Percentiles rank a stretch among this genome's conserved stretches.
These are phyloP conservation scores for Eustoma russellianum DNA, from an alignment of 257 asterid species.

Conservation along the genomic window DNA sequence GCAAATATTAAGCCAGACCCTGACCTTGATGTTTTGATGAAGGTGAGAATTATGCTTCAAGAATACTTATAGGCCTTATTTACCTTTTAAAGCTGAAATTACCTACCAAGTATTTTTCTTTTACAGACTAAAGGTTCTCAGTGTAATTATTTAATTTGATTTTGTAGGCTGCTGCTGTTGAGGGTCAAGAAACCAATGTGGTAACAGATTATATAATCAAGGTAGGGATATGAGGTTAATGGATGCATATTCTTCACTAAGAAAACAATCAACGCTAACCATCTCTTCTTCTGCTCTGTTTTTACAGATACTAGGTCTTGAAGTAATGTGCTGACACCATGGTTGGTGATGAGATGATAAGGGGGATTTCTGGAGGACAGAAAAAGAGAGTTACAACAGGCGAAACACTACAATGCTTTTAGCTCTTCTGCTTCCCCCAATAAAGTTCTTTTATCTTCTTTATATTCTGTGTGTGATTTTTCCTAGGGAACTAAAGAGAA, in stretches of 20 bases:
- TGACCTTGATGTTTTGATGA: constrained; percentile 43
- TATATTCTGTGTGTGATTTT: no score
- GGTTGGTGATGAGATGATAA: constrained; percentile 88
- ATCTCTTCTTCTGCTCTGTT: background rate
- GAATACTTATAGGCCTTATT: no score
- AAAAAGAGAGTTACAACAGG: constrained; percentile 83
- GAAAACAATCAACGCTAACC: background rate
- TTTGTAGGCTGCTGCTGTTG: constrained; percentile 1
- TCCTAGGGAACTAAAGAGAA: no score
- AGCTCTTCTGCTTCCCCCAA: background rate
- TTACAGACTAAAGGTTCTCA: background rate
- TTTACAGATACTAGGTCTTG: constrained; percentile 17
- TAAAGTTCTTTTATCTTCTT: background rate
- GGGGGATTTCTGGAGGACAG: constrained; percentile 95
- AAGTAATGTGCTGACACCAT: constrained; percentile 66
- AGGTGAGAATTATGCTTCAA: constrained; percentile 1
- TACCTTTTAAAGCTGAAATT: background rate
- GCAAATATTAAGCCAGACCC: constrained; percentile 42
- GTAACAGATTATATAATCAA: constrained; percentile 7
- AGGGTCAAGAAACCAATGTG: background rate
- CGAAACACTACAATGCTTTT: constrained; percentile 6
- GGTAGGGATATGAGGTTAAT: background rate
- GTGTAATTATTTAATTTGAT: background rate
- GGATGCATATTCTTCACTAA: background rate
- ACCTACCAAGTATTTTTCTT: background rate